Evolutionary conservation across 768 basidiomycete species (phyloP).

Genomic region (Agaricus bisporus): DNA sequence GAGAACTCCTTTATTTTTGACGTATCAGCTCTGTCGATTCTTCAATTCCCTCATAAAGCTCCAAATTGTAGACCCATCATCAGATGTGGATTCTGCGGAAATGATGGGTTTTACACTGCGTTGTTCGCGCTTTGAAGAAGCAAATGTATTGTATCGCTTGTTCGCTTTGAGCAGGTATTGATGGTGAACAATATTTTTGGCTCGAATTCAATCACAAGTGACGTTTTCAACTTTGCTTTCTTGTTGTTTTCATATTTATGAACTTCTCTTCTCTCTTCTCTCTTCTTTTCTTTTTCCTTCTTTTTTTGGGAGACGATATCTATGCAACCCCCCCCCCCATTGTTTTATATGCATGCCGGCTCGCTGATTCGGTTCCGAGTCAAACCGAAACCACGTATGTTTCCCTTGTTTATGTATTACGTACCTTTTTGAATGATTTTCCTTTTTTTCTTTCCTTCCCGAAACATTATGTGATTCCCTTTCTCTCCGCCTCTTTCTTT

Average conservation of each 20-base stretch:
- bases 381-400: background rate
- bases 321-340: background rate
- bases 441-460: background rate
- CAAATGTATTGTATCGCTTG: constrained; percentile 63
- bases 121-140: constrained; percentile 71
- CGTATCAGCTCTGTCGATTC: constrained; percentile 65
- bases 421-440: too few species aligned
- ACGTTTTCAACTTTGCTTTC: background rate
- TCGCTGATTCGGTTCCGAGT: too few species aligned
- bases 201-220: background rate
- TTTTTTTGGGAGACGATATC: background rate
- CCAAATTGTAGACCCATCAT: constrained; percentile 51
- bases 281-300: background rate
- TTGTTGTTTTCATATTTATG: background rate
- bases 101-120: constrained; percentile 74
- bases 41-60: constrained; percentile 66
- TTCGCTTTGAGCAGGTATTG: constrained; percentile 44
- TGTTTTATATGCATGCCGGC: background rate
- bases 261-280: background rate
- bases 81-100: constrained; percentile 69
- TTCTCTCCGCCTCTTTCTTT: background rate
- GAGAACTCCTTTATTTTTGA: constrained; percentile 5
- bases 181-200: constrained; percentile 4
- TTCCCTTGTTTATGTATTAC: too few species aligned
- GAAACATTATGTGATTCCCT: constrained; percentile 1